Conservation (phyloP, 2,329 filamentous ascomycete species). For the Diplodia scrobiculata region DNA sequence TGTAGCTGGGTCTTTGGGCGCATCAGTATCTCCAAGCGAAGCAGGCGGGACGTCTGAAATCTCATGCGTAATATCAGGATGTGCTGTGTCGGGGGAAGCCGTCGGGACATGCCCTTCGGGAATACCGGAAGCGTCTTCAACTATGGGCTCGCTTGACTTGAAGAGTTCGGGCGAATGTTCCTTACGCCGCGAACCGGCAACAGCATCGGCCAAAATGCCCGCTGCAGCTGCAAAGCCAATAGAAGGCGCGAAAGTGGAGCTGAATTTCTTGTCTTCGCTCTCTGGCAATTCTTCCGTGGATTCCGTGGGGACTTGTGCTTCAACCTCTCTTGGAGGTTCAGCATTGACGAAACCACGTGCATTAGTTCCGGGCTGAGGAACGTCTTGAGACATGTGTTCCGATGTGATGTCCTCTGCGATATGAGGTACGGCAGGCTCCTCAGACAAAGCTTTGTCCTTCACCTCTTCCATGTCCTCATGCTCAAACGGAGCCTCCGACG, state of each 20-base stretch:
- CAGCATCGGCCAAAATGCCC: not conserved
- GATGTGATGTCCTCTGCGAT: not conserved
- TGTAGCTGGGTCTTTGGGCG: not conserved
- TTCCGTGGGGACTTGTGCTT: not conserved
- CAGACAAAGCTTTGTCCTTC: not conserved
- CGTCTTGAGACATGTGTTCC: not conserved
- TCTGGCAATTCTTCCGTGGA: not conserved
- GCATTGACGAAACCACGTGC: not conserved
- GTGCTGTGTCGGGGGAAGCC: not conserved
- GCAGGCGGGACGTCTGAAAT: not conserved
- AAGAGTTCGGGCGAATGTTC: not conserved
- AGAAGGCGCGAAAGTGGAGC: not conserved
- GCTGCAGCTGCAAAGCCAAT: slow-evolving; percentile 15
- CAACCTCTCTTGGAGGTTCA: not conserved
- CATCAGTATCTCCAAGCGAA: not conserved
- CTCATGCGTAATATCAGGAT: not conserved
- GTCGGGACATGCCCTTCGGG: not conserved
- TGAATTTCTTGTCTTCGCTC: not conserved
- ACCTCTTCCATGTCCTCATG: not conserved
- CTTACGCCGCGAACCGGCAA: slow-evolving; percentile 1
- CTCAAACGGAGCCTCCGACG: not conserved
- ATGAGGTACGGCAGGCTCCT: not conserved
- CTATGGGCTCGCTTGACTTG: not conserved
- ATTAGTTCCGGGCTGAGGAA: not conserved
- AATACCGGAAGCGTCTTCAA: not conserved